These are phyloP conservation scores for Botrytis elliptica DNA, from an alignment of 2,329 filamentous ascomycete genomes.

Conservation along the genomic window DNA sequence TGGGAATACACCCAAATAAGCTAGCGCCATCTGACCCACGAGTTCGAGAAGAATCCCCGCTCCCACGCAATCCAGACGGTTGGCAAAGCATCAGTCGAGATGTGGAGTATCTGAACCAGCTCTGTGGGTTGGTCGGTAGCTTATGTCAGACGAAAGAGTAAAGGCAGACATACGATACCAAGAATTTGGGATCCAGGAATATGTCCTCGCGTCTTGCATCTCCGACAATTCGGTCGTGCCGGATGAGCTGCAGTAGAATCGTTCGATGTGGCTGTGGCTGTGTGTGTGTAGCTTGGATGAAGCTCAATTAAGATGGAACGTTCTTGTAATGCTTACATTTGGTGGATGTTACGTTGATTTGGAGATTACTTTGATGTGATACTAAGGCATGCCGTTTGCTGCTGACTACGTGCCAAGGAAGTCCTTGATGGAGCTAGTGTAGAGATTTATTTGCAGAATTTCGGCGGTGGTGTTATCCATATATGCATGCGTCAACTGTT, in stretches of 20 bases:
- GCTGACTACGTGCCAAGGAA: neutral
- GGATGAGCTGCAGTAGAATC: neutral
- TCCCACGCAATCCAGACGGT: neutral
- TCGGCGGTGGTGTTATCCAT: neutral
- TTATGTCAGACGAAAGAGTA: conserved; percentile 1
- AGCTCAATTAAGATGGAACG: neutral
- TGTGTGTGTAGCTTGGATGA: neutral
- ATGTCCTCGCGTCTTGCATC: neutral
- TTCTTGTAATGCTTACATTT: conserved; percentile 1
- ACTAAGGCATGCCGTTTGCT: neutral
- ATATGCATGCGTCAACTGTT: neutral
- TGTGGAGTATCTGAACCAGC: neutral
- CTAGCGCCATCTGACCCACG: neutral
- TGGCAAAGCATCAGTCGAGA: neutral
- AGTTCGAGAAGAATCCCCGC: neutral
- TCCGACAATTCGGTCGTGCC: conserved; percentile 7
- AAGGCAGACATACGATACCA: neutral
- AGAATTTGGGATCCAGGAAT: neutral
- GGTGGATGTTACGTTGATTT: conserved; percentile 3
- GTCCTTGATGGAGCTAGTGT: neutral
- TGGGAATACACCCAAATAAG: neutral
- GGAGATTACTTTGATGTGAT: neutral
- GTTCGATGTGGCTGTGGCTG: conserved; percentile 14
- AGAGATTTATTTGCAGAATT: neutral
- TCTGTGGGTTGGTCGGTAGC: neutral